These are phyloP conservation scores for Leccinum truebloodii DNA, from an alignment of 768 basidiomycete genomes.

Conservation along the genomic window DNA sequence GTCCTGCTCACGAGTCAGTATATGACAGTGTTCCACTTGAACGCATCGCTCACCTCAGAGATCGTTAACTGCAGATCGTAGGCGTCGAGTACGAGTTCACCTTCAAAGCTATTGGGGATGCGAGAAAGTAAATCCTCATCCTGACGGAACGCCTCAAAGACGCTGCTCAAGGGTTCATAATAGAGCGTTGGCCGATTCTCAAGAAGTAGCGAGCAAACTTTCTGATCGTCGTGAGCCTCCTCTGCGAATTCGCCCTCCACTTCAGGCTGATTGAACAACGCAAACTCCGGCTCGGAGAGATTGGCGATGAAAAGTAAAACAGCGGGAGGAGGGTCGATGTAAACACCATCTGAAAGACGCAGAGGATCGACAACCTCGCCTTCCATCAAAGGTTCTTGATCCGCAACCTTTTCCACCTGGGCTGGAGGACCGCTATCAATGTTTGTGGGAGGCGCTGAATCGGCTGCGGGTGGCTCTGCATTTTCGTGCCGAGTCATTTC, in stretches of 20 bases:
- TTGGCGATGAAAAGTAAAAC: slow-evolving; percentile 52
- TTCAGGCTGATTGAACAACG: slow-evolving; percentile 57
- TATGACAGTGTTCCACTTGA: neutral
- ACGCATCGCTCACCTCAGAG: slow-evolving; percentile 53
- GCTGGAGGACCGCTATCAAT: slow-evolving; percentile 1
- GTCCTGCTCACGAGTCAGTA: slow-evolving; percentile 47
- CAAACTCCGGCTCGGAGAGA: slow-evolving; percentile 43
- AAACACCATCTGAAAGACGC: slow-evolving; percentile 65
- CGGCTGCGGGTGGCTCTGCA: slow-evolving; percentile 12
- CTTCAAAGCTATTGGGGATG: slow-evolving; percentile 49
- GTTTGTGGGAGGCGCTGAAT: slow-evolving; percentile 7
- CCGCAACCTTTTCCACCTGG: slow-evolving; percentile 16
- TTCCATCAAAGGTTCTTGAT: slow-evolving; percentile 11
- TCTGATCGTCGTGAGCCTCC: slow-evolving; percentile 18
- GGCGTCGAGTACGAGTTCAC: slow-evolving; percentile 71
- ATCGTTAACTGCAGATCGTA: slow-evolving; percentile 64
- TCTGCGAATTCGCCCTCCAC: slow-evolving; percentile 26
- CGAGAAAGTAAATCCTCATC: slow-evolving; percentile 51
- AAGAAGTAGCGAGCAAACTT: slow-evolving; percentile 48
- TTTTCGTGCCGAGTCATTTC: slow-evolving; percentile 16
- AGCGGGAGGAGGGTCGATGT: slow-evolving; percentile 74
- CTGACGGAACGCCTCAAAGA: slow-evolving; percentile 72
- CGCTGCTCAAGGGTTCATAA: slow-evolving; percentile 69
- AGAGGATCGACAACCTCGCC: slow-evolving; percentile 44
- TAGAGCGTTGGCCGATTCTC: slow-evolving; percentile 68